Evolutionary conservation across 1,139 yeast species (phyloP).

Genomic region (Nakaseomyces bracarensis): DNA sequence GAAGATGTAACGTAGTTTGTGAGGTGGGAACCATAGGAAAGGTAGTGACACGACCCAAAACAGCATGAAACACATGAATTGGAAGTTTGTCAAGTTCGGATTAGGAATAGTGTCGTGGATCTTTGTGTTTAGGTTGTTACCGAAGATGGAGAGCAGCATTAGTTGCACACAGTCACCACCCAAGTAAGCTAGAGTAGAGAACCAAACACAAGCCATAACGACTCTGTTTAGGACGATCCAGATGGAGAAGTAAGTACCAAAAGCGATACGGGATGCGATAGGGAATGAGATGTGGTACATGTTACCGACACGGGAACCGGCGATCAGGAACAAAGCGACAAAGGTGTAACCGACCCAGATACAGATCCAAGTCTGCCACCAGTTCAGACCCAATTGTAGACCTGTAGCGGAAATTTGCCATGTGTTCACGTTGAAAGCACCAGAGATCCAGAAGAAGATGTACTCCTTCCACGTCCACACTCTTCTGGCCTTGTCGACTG

Average conservation of each 20-base stretch:
- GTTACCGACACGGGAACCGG: constrained; percentile 65
- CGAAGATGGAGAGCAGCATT: constrained; percentile 60
- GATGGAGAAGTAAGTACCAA: constrained; percentile 68
- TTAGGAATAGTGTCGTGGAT: constrained; percentile 44
- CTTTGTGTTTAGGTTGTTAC: constrained; percentile 44
- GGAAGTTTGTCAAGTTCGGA: constrained; percentile 49
- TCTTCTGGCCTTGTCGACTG: constrained; percentile 54
- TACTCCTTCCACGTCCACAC: constrained; percentile 76
- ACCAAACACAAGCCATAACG: constrained; percentile 80
- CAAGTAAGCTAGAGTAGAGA: constrained; percentile 69
- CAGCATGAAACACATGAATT: constrained; percentile 62
- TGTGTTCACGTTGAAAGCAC: constrained; percentile 77
- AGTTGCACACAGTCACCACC: constrained; percentile 78
- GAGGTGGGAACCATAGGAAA: constrained; percentile 75
- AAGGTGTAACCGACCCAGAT: constrained; percentile 69
- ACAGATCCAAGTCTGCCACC: constrained; percentile 87
- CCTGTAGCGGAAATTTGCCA: constrained; percentile 90
- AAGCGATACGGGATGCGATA: constrained; percentile 60
- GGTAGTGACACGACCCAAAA: constrained; percentile 74
- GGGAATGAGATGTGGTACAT: constrained; percentile 73
- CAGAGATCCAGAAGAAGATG: constrained; percentile 77
- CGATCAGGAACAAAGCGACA: constrained; percentile 53
- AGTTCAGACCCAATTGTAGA: constrained; percentile 58
- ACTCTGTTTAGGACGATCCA: constrained; percentile 78
- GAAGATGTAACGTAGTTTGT: constrained; percentile 68